Conservation (phyloP, 306 rosid species). For the Dalbergia cultrata region DNA sequence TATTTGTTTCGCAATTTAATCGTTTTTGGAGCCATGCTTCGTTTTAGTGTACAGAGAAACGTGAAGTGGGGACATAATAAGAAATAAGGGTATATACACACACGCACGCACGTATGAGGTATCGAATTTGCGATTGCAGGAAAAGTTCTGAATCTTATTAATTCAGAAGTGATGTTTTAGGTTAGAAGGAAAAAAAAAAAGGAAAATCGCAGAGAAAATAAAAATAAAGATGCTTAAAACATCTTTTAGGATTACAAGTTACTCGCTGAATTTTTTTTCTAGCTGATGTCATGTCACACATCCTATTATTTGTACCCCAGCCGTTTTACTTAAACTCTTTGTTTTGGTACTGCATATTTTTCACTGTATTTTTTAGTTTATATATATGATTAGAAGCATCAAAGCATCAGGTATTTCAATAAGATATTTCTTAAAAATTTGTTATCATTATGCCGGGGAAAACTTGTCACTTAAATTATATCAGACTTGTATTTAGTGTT, state of each 20-base stretch:
- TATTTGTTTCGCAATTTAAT: neutral
- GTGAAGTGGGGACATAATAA: slow-evolving; percentile 12
- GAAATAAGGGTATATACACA: neutral
- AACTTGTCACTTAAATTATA: slow-evolving; percentile 16
- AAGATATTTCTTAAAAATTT: neutral
- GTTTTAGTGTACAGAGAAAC: neutral
- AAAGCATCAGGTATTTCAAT: slow-evolving; percentile 3
- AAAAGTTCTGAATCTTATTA: neutral
- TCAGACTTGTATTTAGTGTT: neutral
- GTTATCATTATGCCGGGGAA: slow-evolving; percentile 10
- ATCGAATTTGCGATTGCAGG: neutral
- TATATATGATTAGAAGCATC: neutral
- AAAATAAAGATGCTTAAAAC: neutral
- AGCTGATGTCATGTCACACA: neutral
- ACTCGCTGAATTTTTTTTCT: slow-evolving; percentile 37
- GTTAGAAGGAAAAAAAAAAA: neutral
- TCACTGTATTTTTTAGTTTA: neutral
- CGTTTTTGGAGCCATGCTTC: neutral
- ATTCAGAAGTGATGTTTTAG: slow-evolving; percentile 15
- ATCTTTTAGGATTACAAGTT: neutral
- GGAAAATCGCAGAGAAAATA: neutral
- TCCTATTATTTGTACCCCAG: slow-evolving; percentile 2
- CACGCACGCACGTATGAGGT: neutral
- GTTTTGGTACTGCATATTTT: slow-evolving; percentile 28
- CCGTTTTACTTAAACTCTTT: neutral